Conservation (phyloP, 2,329 filamentous ascomycete genomes). For the Clarireedia sp. region DNA sequence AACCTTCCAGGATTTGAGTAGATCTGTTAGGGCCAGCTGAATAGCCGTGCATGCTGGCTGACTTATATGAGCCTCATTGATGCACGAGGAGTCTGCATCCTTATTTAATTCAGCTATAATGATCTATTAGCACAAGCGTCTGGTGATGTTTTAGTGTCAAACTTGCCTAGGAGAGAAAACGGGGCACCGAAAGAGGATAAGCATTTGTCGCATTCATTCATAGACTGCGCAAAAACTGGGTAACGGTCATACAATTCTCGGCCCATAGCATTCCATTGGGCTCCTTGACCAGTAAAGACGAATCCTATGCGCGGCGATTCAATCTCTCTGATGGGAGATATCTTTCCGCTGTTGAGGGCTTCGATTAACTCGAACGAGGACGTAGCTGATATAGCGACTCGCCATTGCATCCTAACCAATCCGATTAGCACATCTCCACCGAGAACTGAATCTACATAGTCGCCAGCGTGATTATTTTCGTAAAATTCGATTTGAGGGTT, state of each 20-base stretch:
- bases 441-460: no score
- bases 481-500: no score
- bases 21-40: conserved; percentile 37
- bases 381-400: conserved; percentile 20
- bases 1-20: conserved; percentile 33
- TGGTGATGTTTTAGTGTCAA: background rate
- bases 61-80: conserved; percentile 32
- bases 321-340: conserved; percentile 16
- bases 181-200: conserved; percentile 25
- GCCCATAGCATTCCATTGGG: conserved; percentile 22
- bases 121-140: background rate
- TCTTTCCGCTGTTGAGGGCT: conserved; percentile 29
- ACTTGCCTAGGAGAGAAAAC: conserved; percentile 1
- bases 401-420: conserved; percentile 18
- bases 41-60: conserved; percentile 39
- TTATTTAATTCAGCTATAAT: conserved; percentile 28
- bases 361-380: conserved; percentile 24
- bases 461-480: no score
- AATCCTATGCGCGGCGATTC: conserved; percentile 14
- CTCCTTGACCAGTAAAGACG: conserved; percentile 20
- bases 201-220: conserved; percentile 27
- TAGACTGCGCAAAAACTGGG: conserved; percentile 29
- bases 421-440: background rate
- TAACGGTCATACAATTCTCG: conserved; percentile 20
- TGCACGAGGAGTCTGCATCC: conserved; percentile 27